Base-by-base conservation (phyloP, 192 early-diverging fungal genomes). In the Backusella australiensis region DNA sequence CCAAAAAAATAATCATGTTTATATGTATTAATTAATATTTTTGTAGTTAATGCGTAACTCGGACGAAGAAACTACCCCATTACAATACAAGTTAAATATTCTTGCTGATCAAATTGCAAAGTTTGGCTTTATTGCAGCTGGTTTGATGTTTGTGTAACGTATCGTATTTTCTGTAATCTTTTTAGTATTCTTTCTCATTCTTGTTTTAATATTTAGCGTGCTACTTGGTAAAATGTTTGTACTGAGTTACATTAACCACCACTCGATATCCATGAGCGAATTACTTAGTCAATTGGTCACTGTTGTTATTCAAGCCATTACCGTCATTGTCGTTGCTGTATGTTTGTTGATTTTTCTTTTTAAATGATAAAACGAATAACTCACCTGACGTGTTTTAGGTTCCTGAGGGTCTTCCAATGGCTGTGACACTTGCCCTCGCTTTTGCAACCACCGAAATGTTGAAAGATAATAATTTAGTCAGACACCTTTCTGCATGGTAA, bases 31-130 rank as follows among this genome's bases (percentile, higher is more conserved):
- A 63, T 63, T 63, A 49, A 12, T 63, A 29, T 63, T 26, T 63
- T 63, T 29, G 56, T 63, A 63, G 78, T 44, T 94, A 1, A 90
- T 99, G 86, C 91, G 91, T 72, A 85, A 86, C 34, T 84, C 89
- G 2, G 83, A 90, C 71, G 80, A 81, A 34, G 92, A 95, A 71
- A 93, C 89, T 72, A 99, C 97, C 26, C 97, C 97, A 32, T 89
- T 99, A 44, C 97, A 99, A 87, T 72, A 83, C 73, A 98, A 98
- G 84, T 90, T 99, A n/a, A 92, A 93, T 44, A 80, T 85, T 35
- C 86, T 99, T 26, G 96, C 96, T 11, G 95, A 99, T 81, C 87
- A 92, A 78, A 99, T 99, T 79, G 96, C 95, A 76, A 97, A 96
- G 82, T 90, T 96, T 80, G 97, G 96, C 42, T 88, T 94, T 80